These are phyloP conservation scores for Diaporthe sp. DNA, from an alignment of 2,329 filamentous ascomycete species.

Conservation along the genomic window DNA sequence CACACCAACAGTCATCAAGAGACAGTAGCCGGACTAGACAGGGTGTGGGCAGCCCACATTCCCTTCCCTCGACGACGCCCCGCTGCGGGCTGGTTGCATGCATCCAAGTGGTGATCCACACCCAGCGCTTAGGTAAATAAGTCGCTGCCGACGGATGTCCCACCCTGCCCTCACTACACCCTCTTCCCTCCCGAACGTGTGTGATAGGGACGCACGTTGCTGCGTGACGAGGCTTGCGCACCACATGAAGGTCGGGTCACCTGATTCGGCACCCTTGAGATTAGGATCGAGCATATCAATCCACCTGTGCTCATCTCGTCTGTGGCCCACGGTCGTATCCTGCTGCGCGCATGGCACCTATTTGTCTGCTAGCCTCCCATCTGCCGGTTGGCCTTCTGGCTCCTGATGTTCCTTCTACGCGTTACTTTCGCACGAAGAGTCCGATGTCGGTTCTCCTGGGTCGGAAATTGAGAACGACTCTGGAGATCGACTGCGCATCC, in stretches of 20 bases:
- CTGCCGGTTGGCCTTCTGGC: background rate
- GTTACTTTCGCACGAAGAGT: too few species aligned
- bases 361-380: background rate
- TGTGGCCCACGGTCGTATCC: background rate
- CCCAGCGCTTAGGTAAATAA: slow-evolving; percentile 35
- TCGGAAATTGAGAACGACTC: background rate
- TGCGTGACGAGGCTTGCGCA: slow-evolving; percentile 32
- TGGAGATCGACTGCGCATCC: background rate
- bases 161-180: slow-evolving; percentile 22
- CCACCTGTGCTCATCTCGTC: slow-evolving; percentile 19
- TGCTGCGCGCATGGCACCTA: background rate
- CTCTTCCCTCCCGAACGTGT: slow-evolving; percentile 22
- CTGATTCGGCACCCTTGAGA: slow-evolving; percentile 32
- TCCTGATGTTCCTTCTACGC: background rate
- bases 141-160: slow-evolving; percentile 4
- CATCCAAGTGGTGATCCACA: slow-evolving; percentile 28
- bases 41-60: slow-evolving; percentile 21
- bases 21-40: background rate
- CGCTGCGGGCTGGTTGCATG: slow-evolving; percentile 19
- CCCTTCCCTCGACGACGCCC: slow-evolving; percentile 12
- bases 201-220: slow-evolving; percentile 21
- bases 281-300: slow-evolving; percentile 15
- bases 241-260: slow-evolving; percentile 40
- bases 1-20: background rate
- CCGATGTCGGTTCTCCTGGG: slow-evolving; percentile 4